Conservation (phyloP, 495 filamentous ascomycete species). For the Talaromyces borbonicus region DNA sequence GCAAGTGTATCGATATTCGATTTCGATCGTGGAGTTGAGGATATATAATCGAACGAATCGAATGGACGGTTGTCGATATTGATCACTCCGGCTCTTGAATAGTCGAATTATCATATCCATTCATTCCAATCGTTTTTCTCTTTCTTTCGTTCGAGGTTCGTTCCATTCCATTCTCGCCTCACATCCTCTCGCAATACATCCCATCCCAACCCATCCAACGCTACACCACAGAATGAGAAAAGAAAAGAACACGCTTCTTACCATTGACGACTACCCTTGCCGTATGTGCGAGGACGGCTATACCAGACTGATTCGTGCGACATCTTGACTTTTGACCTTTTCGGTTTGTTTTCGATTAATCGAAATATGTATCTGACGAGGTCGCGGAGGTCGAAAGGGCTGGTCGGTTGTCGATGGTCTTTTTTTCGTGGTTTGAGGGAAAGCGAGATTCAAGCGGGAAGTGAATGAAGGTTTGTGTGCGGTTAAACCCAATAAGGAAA, state of each 20-base stretch:
- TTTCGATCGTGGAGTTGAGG: too few species aligned
- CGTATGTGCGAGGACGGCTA: slow-evolving; percentile 79
- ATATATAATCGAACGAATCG: too few species aligned
- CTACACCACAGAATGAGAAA: slow-evolving; percentile 7
- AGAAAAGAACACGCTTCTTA: slow-evolving; percentile 35
- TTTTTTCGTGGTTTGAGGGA: not conserved
- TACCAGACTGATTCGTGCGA: slow-evolving; percentile 99
- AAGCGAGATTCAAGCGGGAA: not conserved
- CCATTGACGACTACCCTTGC: slow-evolving; percentile 89
- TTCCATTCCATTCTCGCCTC: slow-evolving; percentile 1
- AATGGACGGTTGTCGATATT: too few species aligned
- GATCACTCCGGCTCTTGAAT: too few species aligned
- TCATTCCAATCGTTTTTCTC: not conserved
- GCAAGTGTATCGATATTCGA: too few species aligned
- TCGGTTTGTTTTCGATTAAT: not conserved
- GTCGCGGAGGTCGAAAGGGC: not conserved
- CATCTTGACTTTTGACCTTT: slow-evolving; percentile 54
- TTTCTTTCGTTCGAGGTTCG: too few species aligned
- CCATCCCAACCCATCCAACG: slow-evolving; percentile 10
- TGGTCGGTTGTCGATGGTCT: not conserved
- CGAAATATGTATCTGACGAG: not conserved
- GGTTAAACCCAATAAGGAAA: not conserved
- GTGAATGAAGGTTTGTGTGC: slow-evolving; percentile 1
- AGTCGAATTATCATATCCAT: slow-evolving; percentile 6
- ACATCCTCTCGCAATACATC: slow-evolving; percentile 7